These are phyloP conservation scores for Lactarius sanguifluus DNA, from an alignment of 768 basidiomycete genomes.

Conservation along the genomic window DNA sequence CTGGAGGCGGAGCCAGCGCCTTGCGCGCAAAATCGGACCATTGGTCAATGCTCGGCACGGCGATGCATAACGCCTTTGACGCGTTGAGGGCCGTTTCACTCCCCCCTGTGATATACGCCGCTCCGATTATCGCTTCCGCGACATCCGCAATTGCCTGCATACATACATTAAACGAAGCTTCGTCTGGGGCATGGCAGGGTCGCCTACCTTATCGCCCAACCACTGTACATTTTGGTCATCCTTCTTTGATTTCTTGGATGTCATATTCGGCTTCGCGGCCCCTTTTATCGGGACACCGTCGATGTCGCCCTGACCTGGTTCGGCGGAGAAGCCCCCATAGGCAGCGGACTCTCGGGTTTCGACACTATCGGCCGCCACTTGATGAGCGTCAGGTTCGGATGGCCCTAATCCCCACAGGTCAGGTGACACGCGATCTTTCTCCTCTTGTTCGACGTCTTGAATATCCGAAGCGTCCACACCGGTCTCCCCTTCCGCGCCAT, in stretches of 20 bases:
- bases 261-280: slow-evolving; percentile 1
- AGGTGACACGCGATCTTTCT: slow-evolving; percentile 1
- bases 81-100: slow-evolving; percentile 62
- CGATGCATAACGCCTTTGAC: slow-evolving; percentile 63
- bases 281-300: neutral
- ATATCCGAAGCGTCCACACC: neutral
- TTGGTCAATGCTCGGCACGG: slow-evolving; percentile 57
- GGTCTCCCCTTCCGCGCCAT: neutral
- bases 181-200: slow-evolving; percentile 11
- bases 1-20: slow-evolving; percentile 43
- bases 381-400: neutral
- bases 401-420: neutral
- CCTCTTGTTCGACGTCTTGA: slow-evolving; percentile 4
- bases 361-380: neutral
- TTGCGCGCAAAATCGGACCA: slow-evolving; percentile 73
- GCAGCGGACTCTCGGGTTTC: neutral
- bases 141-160: slow-evolving; percentile 78
- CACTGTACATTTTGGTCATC: slow-evolving; percentile 49
- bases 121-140: slow-evolving; percentile 80
- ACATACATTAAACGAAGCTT: neutral
- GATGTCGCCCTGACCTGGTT: neutral
- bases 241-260: slow-evolving; percentile 19
- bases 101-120: slow-evolving; percentile 75
- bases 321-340: neutral
- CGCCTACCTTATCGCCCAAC: slow-evolving; percentile 74